Base-by-base conservation (phyloP, 257 asterid genomes). In the Nicotiana paniculata region DNA sequence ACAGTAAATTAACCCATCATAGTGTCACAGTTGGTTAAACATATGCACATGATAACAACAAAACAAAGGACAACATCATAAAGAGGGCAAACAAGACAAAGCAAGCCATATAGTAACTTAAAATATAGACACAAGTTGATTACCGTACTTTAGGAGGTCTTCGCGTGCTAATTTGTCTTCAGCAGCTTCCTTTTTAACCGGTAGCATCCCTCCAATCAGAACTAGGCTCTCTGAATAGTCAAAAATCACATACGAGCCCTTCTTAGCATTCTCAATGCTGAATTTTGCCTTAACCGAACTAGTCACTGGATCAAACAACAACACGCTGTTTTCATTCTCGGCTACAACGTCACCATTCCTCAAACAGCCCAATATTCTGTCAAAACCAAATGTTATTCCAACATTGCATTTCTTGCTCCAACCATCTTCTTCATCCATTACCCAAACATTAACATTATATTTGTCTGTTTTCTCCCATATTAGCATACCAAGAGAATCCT, bases 291-390 rank as follows among this genome's bases (percentile, higher is more conserved):
- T 39, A n/a, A n/a, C 33, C 2, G 33, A 69, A 39, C 33, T n/a
- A 69, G 33, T 37, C 77, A n/a, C 33, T 0, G 1, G 5, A 39
- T 69, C 77, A 69, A 65, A 69, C 9, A 81, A 10, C 39, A 66
- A 10, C 30, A 46, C 26, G 0, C 54, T 66, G 48, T 24, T 72
- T 9, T 79, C 24, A 65, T 51, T 3, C 83, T 81, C 77, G 9
- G 43, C 57, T 17, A 81, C 54, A 80, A 65, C 65, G 48, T 65
- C 65, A 80, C 83, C 83, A 48, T 80, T 65, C 77, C 78, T 65
- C n/a, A 58, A 66, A 81, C 77, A 81, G 1, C 77, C 77, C 8
- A 80, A 39, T 15, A 51, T 59, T 65, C 77, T 65, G 28, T 80
- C 77, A 5, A 80, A 57, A 21, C 68, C 61, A 0, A 28, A 11